These are phyloP conservation scores for Phylloporus sp. DNA, from an alignment of 768 basidiomycete species.

Conservation along the genomic window DNA sequence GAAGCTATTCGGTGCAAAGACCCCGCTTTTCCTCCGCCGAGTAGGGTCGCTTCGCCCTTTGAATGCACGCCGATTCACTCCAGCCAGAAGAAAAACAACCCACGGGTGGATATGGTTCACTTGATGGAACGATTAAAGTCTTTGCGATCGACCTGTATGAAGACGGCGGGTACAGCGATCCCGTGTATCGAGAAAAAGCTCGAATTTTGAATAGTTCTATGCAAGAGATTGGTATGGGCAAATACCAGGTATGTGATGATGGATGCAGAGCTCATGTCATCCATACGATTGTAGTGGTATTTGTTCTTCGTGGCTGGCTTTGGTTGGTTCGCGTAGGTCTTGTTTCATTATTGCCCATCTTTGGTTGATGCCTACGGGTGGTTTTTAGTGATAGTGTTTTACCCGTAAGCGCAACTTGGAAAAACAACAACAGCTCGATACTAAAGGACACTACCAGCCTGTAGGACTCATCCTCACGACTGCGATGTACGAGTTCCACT, in stretches of 20 bases:
- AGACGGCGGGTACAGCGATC: constrained; percentile 39
- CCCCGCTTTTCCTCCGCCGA: no score
- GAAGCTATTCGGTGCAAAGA: no score
- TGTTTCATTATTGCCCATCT: background rate
- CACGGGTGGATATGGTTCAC: background rate
- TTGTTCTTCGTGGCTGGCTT: constrained; percentile 39
- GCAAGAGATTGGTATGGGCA: constrained; percentile 55
- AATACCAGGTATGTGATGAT: constrained; percentile 41
- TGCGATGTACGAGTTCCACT: constrained; percentile 46
- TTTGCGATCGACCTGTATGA: constrained; percentile 28
- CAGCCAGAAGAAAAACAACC: background rate
- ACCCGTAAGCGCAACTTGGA: constrained; percentile 29
- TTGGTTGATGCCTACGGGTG: background rate
- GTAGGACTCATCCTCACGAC: constrained; percentile 47
- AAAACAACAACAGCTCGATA: background rate
- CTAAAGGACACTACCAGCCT: constrained; percentile 24
- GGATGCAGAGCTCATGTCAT: background rate
- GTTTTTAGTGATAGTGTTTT: constrained; percentile 34
- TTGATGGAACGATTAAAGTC: background rate
- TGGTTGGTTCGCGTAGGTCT: constrained; percentile 40
- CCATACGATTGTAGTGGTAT: constrained; percentile 29
- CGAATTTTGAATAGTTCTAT: constrained; percentile 43
- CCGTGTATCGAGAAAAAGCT: constrained; percentile 48
- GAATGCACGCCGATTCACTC: no score
- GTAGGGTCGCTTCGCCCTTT: no score